A percentile compares a stretch with the other conserved stretches of the same genome.
phyloP scores from a whole-genome alignment of 2,329 filamentous ascomycete genomes.

The Cytospora chrysosperma region DNA sequence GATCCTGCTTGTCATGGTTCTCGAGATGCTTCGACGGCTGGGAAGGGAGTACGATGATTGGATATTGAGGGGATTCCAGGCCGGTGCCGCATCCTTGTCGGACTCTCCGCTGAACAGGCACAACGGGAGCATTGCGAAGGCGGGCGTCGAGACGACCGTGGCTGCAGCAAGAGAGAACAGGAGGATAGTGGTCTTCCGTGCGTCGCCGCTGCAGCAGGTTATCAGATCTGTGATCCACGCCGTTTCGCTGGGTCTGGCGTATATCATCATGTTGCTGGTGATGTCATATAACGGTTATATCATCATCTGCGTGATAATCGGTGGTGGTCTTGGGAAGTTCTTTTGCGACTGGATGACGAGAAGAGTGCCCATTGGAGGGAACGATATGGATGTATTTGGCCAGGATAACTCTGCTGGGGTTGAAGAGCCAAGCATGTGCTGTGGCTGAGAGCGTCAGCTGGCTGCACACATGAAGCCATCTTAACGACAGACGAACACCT shows the following conservation, averaged over 20 bases:
- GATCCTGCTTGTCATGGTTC: slow-evolving; percentile 39
- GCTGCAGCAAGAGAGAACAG: background rate
- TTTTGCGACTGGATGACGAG: slow-evolving; percentile 53
- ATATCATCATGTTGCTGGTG: slow-evolving; percentile 45
- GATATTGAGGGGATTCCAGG: slow-evolving; percentile 40
- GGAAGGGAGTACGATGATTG: slow-evolving; percentile 44
- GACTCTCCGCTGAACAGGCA: background rate
- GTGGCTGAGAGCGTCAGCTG: slow-evolving; percentile 32
- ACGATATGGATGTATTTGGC: slow-evolving; percentile 26
- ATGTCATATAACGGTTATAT: slow-evolving; percentile 49
- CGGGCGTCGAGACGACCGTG: background rate
- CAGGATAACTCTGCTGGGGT: slow-evolving; percentile 34
- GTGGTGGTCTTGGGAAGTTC: slow-evolving; percentile 52
- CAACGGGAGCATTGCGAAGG: background rate
- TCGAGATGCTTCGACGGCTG: slow-evolving; percentile 41
- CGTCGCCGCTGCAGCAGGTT: slow-evolving; percentile 41
- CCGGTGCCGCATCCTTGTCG: slow-evolving; percentile 29
- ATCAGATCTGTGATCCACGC: slow-evolving; percentile 41
- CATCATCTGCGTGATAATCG: slow-evolving; percentile 45
- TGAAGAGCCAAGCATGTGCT: slow-evolving; percentile 49
- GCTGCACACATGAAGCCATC: background rate
- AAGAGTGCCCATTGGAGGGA: slow-evolving; percentile 37
- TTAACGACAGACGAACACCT: background rate
- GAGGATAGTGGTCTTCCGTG: slow-evolving; percentile 36
- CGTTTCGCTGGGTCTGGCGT: slow-evolving; percentile 42